Evolutionary conservation across 345 rosid species (phyloP).

Genomic region (Euphorbia tirucalli): DNA sequence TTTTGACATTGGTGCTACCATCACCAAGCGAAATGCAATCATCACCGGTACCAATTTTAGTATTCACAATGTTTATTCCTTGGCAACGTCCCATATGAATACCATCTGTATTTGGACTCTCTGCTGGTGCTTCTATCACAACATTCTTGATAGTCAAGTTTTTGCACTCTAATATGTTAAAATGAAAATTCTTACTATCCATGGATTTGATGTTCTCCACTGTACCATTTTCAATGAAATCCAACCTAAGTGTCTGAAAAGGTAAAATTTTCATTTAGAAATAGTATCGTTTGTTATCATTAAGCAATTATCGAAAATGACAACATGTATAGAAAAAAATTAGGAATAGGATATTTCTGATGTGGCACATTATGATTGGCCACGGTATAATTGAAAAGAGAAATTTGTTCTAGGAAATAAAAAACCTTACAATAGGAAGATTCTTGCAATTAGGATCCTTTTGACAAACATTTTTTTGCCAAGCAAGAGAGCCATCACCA

Average conservation of each 20-base stretch:
- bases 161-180: not conserved
- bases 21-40: conserved; percentile 7
- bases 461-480: not conserved
- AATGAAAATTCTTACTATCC: not conserved
- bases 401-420: too few relatives aligned
- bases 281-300: too few relatives aligned
- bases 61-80: not conserved
- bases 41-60: not conserved
- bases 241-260: not conserved
- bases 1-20: not conserved
- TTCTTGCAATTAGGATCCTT: not conserved
- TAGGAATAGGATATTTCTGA: too few relatives aligned
- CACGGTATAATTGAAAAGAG: too few relatives aligned
- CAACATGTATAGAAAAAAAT: too few relatives aligned
- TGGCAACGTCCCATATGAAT: conserved; percentile 6
- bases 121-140: not conserved
- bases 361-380: too few relatives aligned
- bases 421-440: not conserved
- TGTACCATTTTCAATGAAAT: not conserved
- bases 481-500: not conserved
- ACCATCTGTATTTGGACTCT: conserved; percentile 2
- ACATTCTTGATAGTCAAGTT: not conserved
- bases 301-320: too few relatives aligned
- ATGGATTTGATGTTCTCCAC: not conserved
- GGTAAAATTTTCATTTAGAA: too few relatives aligned